phyloP scores from a whole-genome alignment of 148 eudicot species.

The Gaultheria prostrata region DNA sequence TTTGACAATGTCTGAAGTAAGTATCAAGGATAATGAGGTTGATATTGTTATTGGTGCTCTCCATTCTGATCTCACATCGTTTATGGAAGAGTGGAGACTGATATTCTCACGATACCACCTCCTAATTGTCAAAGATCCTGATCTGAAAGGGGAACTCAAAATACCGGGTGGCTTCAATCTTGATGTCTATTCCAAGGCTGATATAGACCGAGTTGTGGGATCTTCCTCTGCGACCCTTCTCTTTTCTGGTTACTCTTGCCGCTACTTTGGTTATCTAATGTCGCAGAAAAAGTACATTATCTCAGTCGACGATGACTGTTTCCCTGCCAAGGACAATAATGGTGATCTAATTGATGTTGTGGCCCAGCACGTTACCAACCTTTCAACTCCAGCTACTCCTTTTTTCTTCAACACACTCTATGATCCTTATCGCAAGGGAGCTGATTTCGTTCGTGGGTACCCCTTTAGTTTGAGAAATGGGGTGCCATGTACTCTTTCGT shows the following conservation, averaged over 20 bases:
- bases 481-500: conserved; percentile 76
- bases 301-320: conserved; percentile 84
- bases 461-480: conserved; percentile 86
- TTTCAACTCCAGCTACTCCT: conserved; percentile 86
- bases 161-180: conserved; percentile 66
- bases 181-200: conserved; percentile 58
- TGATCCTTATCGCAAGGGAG: conserved; percentile 79
- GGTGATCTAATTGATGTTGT: conserved; percentile 58
- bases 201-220: conserved; percentile 55
- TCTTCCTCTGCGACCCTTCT: conserved; percentile 42
- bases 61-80: conserved; percentile 72
- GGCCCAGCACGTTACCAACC: conserved; percentile 77
- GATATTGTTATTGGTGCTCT: conserved; percentile 81
- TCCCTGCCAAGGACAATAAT: conserved; percentile 72
- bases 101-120: conserved; percentile 72
- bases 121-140: conserved; percentile 82
- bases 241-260: conserved; percentile 88
- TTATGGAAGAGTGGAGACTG: conserved; percentile 82
- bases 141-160: conserved; percentile 67
- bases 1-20: conserved; percentile 47
- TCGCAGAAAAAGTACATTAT: conserved; percentile 76
- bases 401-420: conserved; percentile 91
- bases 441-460: conserved; percentile 95
- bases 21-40: conserved; percentile 61
- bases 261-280: conserved; percentile 91